These are phyloP conservation scores for Sordariomycetes sp. DNA, from an alignment of 2,329 filamentous ascomycete species.

Conservation along the genomic window DNA sequence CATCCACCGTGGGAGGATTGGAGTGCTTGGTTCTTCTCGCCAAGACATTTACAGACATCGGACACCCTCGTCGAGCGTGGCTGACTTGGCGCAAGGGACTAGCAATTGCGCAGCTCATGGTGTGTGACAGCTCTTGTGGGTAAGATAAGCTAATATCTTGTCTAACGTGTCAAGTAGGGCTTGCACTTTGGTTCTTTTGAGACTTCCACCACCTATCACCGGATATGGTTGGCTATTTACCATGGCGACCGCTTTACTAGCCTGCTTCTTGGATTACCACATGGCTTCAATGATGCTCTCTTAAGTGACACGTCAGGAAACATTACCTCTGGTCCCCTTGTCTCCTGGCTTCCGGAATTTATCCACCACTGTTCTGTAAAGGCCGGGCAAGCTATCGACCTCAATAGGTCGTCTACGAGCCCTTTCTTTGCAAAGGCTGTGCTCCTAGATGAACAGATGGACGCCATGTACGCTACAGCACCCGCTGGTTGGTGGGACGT, in stretches of 20 bases:
- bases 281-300: constrained; percentile 9
- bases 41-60: constrained; percentile 32
- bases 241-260: constrained; percentile 31
- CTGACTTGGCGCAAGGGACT: constrained; percentile 28
- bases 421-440: constrained; percentile 23
- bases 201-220: constrained; percentile 11
- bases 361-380: constrained; percentile 19
- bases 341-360: constrained; percentile 2
- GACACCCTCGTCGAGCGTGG: constrained; percentile 32
- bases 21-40: constrained; percentile 30
- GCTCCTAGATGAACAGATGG: constrained; percentile 30
- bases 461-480: constrained; percentile 22
- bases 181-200: not conserved
- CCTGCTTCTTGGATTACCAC: constrained; percentile 29
- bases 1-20: constrained; percentile 28
- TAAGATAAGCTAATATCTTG: not conserved
- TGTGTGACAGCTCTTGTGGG: constrained; percentile 11
- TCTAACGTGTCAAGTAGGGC: not conserved
- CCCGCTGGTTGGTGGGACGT: constrained; percentile 27
- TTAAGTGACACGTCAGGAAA: constrained; percentile 2
- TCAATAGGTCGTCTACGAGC: constrained; percentile 22
- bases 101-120: constrained; percentile 30
- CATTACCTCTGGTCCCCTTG: not conserved
- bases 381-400: constrained; percentile 30
- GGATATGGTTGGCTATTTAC: constrained; percentile 12